Evolutionary conservation across 345 rosid genomes (phyloP).

Genomic region (Bruguiera gymnorhiza): DNA sequence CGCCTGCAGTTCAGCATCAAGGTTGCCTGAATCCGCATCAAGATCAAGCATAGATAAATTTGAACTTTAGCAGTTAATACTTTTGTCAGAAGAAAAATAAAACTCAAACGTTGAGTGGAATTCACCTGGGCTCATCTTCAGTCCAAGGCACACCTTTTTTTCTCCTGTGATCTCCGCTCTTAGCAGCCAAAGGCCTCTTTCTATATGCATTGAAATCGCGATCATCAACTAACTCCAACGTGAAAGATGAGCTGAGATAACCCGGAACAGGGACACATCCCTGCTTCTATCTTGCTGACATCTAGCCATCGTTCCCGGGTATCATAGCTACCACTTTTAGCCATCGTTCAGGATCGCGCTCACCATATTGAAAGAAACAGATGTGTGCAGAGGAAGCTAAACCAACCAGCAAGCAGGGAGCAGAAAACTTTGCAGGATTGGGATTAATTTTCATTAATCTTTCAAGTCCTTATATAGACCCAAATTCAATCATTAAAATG

Average conservation of each 20-base stretch:
- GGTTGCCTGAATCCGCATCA: background rate
- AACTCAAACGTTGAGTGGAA: background rate
- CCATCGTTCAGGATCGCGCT: conserved; percentile 72
- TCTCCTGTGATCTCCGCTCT: conserved; percentile 62
- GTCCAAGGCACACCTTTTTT: conserved; percentile 97
- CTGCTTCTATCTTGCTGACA: conserved; percentile 64
- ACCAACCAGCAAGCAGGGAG: too few species aligned
- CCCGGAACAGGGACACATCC: conserved; percentile 65
- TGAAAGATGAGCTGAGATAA: conserved; percentile 46
- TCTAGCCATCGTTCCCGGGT: conserved; percentile 37
- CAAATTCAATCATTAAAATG: too few species aligned
- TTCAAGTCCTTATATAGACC: too few species aligned
- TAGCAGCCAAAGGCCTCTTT: conserved; percentile 44
- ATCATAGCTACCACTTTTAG: conserved; percentile 59
- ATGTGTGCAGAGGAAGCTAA: too few species aligned
- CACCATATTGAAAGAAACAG: conserved; percentile 17
- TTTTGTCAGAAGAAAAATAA: background rate
- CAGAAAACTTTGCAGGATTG: too few species aligned
- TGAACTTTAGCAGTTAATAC: background rate
- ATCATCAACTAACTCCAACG: conserved; percentile 26
- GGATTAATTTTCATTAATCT: too few species aligned
- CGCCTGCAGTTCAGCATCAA: conserved; percentile 35
- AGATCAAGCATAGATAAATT: background rate
- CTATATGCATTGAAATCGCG: conserved; percentile 42
- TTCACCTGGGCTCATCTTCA: conserved; percentile 89